Conservation (phyloP, 768 basidiomycete genomes). For the Tubosaeta sp. region DNA sequence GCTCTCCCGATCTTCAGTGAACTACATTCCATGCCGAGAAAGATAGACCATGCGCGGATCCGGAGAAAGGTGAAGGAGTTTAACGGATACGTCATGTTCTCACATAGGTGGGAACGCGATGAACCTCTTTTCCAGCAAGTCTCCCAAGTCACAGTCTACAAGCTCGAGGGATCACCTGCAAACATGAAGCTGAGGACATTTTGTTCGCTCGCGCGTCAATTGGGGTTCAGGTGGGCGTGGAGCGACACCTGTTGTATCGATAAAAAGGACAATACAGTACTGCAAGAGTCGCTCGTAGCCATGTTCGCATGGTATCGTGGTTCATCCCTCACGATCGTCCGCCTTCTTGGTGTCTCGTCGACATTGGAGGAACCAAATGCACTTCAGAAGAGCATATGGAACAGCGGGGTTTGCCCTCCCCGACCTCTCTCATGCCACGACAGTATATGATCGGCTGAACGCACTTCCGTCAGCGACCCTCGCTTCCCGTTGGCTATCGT, state of each 20-base stretch:
- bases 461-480: not conserved
- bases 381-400: slow-evolving; percentile 1
- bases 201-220: not conserved
- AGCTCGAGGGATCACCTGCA: not conserved
- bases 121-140: not conserved
- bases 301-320: slow-evolving; percentile 5
- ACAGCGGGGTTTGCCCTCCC: not conserved
- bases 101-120: not conserved
- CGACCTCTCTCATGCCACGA: not conserved
- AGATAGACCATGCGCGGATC: not conserved
- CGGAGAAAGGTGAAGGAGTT: not conserved
- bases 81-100: slow-evolving; percentile 5
- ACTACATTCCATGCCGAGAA: not conserved
- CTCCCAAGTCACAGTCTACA: not conserved
- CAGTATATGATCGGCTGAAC: not conserved
- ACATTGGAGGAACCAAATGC: not conserved
- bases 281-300: slow-evolving; percentile 5
- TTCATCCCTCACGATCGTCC: slow-evolving; percentile 1
- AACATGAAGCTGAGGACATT: not conserved
- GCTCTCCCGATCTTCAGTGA: not conserved
- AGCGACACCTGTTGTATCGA: slow-evolving; percentile 5
- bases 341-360: slow-evolving; percentile 1
- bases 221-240: slow-evolving; percentile 1
- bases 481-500: slow-evolving; percentile 1
- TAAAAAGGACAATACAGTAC: not conserved